Percentiles rank a stretch among this genome's conserved stretches.
Conservation (phyloP, 2,329 filamentous ascomycete species). For the Xylaria sp. region DNA sequence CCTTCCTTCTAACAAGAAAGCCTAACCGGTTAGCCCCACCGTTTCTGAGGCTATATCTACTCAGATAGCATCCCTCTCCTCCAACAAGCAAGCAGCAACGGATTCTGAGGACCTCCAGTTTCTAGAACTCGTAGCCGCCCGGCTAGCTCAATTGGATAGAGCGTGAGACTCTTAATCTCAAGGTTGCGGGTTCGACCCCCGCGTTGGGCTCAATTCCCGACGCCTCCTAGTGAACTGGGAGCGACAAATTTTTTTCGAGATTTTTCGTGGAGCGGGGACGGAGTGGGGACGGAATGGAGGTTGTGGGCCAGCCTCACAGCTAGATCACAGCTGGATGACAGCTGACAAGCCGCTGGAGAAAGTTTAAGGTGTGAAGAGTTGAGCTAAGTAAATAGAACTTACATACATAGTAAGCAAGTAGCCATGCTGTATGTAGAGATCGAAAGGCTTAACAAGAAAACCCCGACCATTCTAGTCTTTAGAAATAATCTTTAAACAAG, state of each 20-base stretch:
- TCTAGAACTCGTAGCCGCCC: slow-evolving; percentile 53
- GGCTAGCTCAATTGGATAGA: slow-evolving; percentile 77
- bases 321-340: too few relatives aligned
- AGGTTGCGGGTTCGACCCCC: slow-evolving; percentile 59
- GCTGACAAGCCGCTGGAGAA: too few relatives aligned
- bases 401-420: too few relatives aligned
- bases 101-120: slow-evolving; percentile 54
- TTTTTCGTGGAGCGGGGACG: neutral
- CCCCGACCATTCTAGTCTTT: too few relatives aligned
- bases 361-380: too few relatives aligned
- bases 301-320: neutral
- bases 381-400: too few relatives aligned
- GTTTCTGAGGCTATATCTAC: neutral
- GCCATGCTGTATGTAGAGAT: too few relatives aligned
- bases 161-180: slow-evolving; percentile 74
- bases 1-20: too few relatives aligned
- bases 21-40: too few relatives aligned
- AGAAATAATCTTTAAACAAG: too few relatives aligned
- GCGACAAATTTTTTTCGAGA: slow-evolving; percentile 27
- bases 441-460: too few relatives aligned
- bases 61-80: neutral
- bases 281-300: too few relatives aligned
- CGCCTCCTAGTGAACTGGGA: slow-evolving; percentile 39
- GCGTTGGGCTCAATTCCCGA: slow-evolving; percentile 59
- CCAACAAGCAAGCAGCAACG: slow-evolving; percentile 16